These are phyloP conservation scores for Musa balbisiana DNA, from an alignment of 202 grass and related monocot species.

Conservation along the genomic window DNA sequence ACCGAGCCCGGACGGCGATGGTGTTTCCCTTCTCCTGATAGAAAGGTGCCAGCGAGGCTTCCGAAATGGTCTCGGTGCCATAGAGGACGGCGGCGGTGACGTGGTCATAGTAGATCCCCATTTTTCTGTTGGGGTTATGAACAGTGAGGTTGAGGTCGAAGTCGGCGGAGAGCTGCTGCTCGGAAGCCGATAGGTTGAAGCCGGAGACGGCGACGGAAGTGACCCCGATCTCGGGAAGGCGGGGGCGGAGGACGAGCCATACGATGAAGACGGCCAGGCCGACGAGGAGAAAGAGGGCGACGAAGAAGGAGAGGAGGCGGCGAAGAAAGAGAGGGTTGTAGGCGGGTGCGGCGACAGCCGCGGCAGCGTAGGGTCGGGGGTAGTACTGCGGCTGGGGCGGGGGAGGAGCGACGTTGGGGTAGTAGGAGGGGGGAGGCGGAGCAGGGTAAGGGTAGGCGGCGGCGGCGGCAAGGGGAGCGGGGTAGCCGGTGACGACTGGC, in stretches of 20 bases:
- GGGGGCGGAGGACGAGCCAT: slow-evolving; percentile 23
- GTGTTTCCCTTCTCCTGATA: background rate
- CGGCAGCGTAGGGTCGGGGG: slow-evolving; percentile 15
- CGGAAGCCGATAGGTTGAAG: slow-evolving; percentile 39
- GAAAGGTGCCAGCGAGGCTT: background rate
- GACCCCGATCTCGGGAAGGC: slow-evolving; percentile 31
- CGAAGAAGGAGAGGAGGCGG: slow-evolving; percentile 33
- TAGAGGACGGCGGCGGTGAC: slow-evolving; percentile 53
- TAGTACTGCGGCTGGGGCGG: slow-evolving; percentile 6
- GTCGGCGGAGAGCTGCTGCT: slow-evolving; percentile 40
- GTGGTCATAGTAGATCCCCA: slow-evolving; percentile 58
- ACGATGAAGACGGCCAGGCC: slow-evolving; percentile 28
- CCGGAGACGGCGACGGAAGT: slow-evolving; percentile 48
- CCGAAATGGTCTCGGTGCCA: slow-evolving; percentile 34
- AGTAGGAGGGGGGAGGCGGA: background rate
- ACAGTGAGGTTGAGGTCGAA: slow-evolving; percentile 46
- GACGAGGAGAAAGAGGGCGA: slow-evolving; percentile 36
- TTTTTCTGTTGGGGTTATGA: slow-evolving; percentile 51
- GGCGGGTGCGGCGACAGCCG: slow-evolving; percentile 33
- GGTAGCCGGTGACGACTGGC: background rate
- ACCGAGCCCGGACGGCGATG: slow-evolving; percentile 29
- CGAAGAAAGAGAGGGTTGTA: slow-evolving; percentile 53
- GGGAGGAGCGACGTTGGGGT: background rate
- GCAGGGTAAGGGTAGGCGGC: background rate
- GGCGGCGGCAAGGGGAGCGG: background rate